Base-by-base conservation (phyloP, 169 alveolate genomes). In the Plasmodium knowlesi region DNA sequence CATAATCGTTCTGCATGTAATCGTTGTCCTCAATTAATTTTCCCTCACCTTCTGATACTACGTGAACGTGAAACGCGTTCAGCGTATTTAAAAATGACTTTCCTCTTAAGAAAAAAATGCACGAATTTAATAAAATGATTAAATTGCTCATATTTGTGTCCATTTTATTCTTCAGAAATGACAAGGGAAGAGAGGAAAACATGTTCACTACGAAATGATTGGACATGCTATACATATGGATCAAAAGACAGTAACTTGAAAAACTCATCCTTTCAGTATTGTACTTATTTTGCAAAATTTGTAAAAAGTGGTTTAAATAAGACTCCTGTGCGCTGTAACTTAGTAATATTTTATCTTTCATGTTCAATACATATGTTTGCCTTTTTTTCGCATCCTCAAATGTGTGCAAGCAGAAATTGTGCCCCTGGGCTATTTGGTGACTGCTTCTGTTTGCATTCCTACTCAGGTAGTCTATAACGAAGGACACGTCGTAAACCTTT, bases 211-310 rank as follows among this genome's bases (percentile, higher is more conserved):
- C 84, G 76, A 91, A 91, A 71, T 91, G 79, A 54, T 91, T 91
- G 19, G 92, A 91, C 85, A 91, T 91, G 71, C 92, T 91, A 39
- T 91, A 91, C 84, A 91, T 70, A 54, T 82, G 95, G 34, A 91
- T 16, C 57, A 91, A 8, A 30, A 39, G 67, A 61, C 85, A 91
- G 53, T 71, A 81, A 30, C 61, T 82, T 46, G 14, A 43, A 91
- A 91, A 91, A 81, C 74, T 81, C 30, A 91, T 81, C 84, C 74
- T 81, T 16, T 91, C 81, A 6, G 74, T 32, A 76, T 91, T 91
- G 74, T 91, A 91, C 37, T 91, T 91, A 70, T 91, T 71, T 30
- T 30, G 54, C 8, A 91, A 30, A 32, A 80, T 91, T n/a, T 67
- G 57, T 82, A 91, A 72, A 72, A 82, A 91, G 41, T 82, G 37